Evolutionary conservation across 305 asterid genomes (phyloP), one percentile per base, ranked within the genome.

Genomic region (Solanum hybrid): DNA sequence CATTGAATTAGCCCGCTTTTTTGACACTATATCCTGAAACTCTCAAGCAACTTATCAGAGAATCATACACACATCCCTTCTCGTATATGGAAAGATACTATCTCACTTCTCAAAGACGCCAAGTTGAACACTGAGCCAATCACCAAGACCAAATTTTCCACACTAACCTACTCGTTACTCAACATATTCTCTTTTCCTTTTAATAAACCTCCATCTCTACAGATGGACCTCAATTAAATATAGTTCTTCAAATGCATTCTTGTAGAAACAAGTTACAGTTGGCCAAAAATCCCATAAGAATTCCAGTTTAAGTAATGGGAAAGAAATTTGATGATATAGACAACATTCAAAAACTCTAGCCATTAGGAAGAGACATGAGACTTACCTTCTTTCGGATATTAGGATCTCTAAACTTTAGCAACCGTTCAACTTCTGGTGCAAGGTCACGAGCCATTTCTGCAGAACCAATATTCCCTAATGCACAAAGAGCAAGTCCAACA

Each of bases 361-460:
- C 85, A 87, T 17, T 56, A n/a, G 89, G 78, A 22, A 56, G 26
- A 29, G 85, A 4, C 0, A 75, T 29, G 36, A 29, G 20, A 88
- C 95, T 93, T 93, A 95, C 99, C 93, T 97, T 97, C 93, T 97
- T 97, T 89, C 99, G 94, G 90, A 96, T 91, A 93, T 97, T 97
- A 91, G 99, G 99, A 94, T 97, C 99, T 93, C 99, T 95, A 91
- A 97, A 97, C 90, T 96, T 98, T 87, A 97, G 95, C 92, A 97
- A 93, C 87, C 97, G 92, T 95, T 96, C 98, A 86, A 97, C 99
- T 92, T 97, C 99, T 72, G 99, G 98, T 27, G 99, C 98, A 87
- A 97, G 99, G 93, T 97, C 99, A 85, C 99, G 99, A 91, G 99
- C 99, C 99, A 97, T 96, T 94, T 96, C 99, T 85, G 98, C 98